Conservation (phyloP, 2,329 filamentous ascomycete species). For the Ploettnerulaceae sp. region DNA sequence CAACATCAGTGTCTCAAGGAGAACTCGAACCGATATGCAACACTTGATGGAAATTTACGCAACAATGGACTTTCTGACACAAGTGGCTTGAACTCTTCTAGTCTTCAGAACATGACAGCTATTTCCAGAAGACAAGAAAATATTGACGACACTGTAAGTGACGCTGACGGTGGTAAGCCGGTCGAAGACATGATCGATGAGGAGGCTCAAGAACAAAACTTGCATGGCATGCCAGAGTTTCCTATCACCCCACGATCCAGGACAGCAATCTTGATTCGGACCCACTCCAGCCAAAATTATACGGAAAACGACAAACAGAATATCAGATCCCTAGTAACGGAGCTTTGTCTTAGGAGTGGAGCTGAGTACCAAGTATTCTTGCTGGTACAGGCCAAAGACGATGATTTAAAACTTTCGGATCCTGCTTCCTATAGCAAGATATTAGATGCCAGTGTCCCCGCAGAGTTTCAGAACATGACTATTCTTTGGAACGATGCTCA, state of each 20-base stretch:
- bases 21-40: conserved; percentile 59
- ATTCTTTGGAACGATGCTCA: conserved; percentile 70
- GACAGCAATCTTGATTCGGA: conserved; percentile 71
- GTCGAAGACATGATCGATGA: background rate
- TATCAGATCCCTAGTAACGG: conserved; percentile 73
- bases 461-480: conserved; percentile 65
- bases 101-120: background rate
- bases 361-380: conserved; percentile 79
- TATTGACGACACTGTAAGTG: background rate
- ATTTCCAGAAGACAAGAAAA: conserved; percentile 9
- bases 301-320: conserved; percentile 74
- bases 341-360: conserved; percentile 69
- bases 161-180: background rate
- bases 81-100: conserved; percentile 2
- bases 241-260: conserved; percentile 36
- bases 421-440: conserved; percentile 53
- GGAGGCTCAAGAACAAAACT: conserved; percentile 1
- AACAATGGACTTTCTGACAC: background rate
- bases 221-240: conserved; percentile 8
- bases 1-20: conserved; percentile 60
- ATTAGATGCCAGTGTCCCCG: conserved; percentile 58
- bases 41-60: conserved; percentile 1
- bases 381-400: conserved; percentile 71
- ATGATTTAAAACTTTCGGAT: conserved; percentile 54
- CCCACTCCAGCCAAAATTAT: conserved; percentile 71